These are phyloP conservation scores for Paramecium sexaurelia DNA, from an alignment of 73 alveolate genomes.

Conservation along the genomic window DNA sequence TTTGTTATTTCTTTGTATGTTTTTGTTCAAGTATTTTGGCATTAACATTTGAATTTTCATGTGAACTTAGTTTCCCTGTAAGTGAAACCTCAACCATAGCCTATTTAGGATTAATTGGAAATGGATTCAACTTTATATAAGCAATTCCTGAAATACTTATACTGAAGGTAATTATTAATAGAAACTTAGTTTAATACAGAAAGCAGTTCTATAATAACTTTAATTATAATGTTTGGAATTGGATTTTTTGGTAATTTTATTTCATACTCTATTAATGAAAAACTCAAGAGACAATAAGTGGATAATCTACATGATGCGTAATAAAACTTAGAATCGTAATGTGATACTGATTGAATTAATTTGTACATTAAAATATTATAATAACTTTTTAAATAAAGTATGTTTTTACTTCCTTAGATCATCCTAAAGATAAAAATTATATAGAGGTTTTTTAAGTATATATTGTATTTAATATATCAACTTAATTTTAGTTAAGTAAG, in stretches of 20 bases:
- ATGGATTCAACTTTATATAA: conserved; percentile 41
- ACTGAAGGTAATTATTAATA: background rate
- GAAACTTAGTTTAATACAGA: background rate
- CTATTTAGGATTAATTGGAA: conserved; percentile 40
- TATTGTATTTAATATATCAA: background rate
- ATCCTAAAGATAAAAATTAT: too few relatives aligned
- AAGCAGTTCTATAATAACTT: conserved; percentile 12
- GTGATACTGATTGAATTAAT: conserved; percentile 18
- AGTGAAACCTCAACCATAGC: conserved; percentile 55
- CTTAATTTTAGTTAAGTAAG: background rate
- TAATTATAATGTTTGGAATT: conserved; percentile 36
- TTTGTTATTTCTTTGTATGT: conserved; percentile 34
- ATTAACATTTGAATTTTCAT: conserved; percentile 40
- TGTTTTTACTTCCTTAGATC: too few relatives aligned
- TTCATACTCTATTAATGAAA: conserved; percentile 1
- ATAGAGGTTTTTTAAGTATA: too few relatives aligned
- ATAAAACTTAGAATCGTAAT: background rate
- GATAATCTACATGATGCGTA: conserved; percentile 16
- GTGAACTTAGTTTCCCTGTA: conserved; percentile 50
- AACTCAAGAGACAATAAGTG: background rate
- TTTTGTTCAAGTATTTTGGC: conserved; percentile 36
- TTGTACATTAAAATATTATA: background rate
- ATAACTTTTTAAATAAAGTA: too few relatives aligned
- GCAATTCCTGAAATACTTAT: conserved; percentile 57
- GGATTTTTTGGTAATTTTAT: background rate